phyloP scores from a whole-genome alignment of 768 basidiomycete species.

The Mycena belliarum region DNA sequence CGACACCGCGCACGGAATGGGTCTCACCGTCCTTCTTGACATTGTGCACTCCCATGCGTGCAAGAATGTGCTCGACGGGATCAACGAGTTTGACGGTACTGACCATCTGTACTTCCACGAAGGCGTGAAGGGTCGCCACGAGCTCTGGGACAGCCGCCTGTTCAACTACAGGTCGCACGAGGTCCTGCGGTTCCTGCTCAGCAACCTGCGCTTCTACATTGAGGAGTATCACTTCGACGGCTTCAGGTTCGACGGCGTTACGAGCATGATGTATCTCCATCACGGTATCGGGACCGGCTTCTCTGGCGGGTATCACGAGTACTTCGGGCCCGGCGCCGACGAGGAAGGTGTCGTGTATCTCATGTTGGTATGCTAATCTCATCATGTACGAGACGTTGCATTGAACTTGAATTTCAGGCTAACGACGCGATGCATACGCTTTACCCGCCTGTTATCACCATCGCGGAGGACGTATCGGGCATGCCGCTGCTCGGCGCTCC shows the following conservation, averaged over 20 bases:
- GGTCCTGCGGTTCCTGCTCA: conserved; percentile 91
- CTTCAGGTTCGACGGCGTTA: conserved; percentile 98
- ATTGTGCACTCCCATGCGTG: conserved; percentile 98
- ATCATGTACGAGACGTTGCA: background rate
- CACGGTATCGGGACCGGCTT: conserved; percentile 98
- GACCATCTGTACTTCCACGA: conserved; percentile 98
- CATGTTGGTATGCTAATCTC: conserved; percentile 74
- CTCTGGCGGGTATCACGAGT: conserved; percentile 97
- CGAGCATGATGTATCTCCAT: conserved; percentile 99
- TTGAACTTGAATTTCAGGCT: conserved; percentile 55
- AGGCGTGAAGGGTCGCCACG: conserved; percentile 86
- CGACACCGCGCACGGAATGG: conserved; percentile 93
- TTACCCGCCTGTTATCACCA: conserved; percentile 82
- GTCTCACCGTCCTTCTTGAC: conserved; percentile 90
- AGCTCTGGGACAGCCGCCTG: conserved; percentile 95
- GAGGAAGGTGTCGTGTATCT: conserved; percentile 91
- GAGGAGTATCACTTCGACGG: conserved; percentile 97
- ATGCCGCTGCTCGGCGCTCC: conserved; percentile 94
- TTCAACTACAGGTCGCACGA: conserved; percentile 98
- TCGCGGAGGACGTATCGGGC: conserved; percentile 98
- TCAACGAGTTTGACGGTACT: conserved; percentile 96
- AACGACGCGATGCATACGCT: conserved; percentile 86
- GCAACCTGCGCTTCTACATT: conserved; percentile 93
- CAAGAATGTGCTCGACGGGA: conserved; percentile 94
- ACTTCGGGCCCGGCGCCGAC: conserved; percentile 86